Base-by-base conservation (phyloP, 371 early-diverging fungal genomes). In the Rhizopus arrhizus region DNA sequence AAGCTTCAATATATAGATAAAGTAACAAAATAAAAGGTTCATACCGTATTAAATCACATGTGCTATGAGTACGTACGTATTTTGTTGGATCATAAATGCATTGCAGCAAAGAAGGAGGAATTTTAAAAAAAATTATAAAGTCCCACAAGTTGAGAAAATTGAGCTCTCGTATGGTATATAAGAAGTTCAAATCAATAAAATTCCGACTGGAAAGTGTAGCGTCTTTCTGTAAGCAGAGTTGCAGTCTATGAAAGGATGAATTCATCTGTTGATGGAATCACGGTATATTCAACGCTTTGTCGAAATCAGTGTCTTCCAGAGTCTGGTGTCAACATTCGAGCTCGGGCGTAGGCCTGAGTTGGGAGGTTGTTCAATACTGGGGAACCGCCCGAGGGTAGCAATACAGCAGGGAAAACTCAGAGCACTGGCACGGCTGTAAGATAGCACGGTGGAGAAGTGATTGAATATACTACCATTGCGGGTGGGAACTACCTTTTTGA, bases 391-490 rank as follows among this genome's bases (percentile, higher is more conserved):
- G 75, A 81, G 82, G 77, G 77, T 78, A 79, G 82, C 66, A 81
- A 81, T 79, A 78, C 77, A 81, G 79, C 82, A 81, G 82, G 82
- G 82, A 81, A 81, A 81, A 81, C 82, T 64, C 55, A 75, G 71
- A 81, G 82, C 77, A 81, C 69, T 68, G 66, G 71, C 54, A 65
- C 77, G 79, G 79, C 82, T 77, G 77, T 68, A 66, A 81, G 79
- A 70, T 81, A 59, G 79, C 82, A 81, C 82, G 65, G 69, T 59
- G 72, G 77, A 81, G 82, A 72, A 79, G 70, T 67, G 66, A 60
- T 70, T 61, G 59, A 63, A 64, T 62, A 61, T 59, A 65, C 62
- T 66, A 68, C 78, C 78, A 78, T 54, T 57, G 59, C 58, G 56
- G 54, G 66, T 66, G 64, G 70, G 75, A 62, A 78, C 78, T 74